These are phyloP conservation scores for Striga hermonthica DNA, from an alignment of 305 asterid species.

Conservation along the genomic window DNA sequence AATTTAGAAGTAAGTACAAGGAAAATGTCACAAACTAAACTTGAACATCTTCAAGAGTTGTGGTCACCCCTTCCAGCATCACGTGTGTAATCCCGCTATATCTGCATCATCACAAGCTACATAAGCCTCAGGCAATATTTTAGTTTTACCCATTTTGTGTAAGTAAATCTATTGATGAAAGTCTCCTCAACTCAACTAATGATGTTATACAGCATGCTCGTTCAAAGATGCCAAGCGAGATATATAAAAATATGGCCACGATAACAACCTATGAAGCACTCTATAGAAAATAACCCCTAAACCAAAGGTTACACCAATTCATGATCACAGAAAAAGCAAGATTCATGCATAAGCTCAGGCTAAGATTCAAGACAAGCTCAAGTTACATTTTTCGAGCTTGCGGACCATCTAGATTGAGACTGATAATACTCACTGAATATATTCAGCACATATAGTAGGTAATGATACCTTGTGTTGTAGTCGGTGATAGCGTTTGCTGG, in stretches of 20 bases:
- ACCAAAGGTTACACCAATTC: too few relatives aligned
- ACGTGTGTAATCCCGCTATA: slow-evolving; percentile 88
- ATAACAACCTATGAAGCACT: too few relatives aligned
- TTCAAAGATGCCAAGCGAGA: too few relatives aligned
- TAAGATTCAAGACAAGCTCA: not conserved
- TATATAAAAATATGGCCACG: too few relatives aligned
- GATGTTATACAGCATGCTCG: not conserved
- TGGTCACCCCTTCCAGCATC: slow-evolving; percentile 74
- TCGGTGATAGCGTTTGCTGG: slow-evolving; percentile 83
- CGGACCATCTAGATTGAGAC: not conserved
- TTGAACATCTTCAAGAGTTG: slow-evolving; percentile 87
- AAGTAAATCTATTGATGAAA: not conserved
- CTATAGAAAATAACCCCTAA: too few relatives aligned
- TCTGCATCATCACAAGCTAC: slow-evolving; percentile 45
- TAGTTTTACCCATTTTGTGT: not conserved
- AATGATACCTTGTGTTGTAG: slow-evolving; percentile 81
- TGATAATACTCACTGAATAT: slow-evolving; percentile 19
- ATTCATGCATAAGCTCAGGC: not conserved
- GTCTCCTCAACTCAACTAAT: slow-evolving; percentile 3
- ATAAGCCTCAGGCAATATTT: slow-evolving; percentile 5
- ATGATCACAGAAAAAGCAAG: not conserved
- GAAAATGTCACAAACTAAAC: slow-evolving; percentile 36
- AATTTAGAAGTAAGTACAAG: slow-evolving; percentile 13
- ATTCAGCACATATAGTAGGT: slow-evolving; percentile 20
- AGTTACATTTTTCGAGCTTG: slow-evolving; percentile 17